Evolutionary conservation across 352 stramenopile species (phyloP), one percentile per base, ranked within the genome.

Genomic region (Globisporangium paroecandrum): DNA sequence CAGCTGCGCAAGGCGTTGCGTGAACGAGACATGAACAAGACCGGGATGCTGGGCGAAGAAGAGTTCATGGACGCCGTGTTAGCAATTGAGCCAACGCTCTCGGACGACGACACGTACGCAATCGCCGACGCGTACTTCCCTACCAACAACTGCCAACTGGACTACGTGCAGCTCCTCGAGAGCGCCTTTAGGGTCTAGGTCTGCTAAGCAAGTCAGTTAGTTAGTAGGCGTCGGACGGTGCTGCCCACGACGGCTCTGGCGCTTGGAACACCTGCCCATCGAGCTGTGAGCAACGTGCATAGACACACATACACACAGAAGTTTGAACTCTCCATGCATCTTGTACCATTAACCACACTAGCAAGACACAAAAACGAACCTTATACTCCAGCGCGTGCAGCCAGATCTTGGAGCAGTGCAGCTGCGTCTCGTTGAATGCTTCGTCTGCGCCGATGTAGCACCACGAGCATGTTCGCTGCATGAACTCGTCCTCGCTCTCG

Each of bases 321-420:
- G 76, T 62, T 12, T 54, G 59, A 27, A 7, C 15, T 61, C 18
- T 34, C 24, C 15, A 49, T 24, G 8, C 10, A 27, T 49, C 22
- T 36, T 34, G 51, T 47, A 47, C 15, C 29, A 58, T 51, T 56
- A 66, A 55, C 5, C 55, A 32, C 7, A 10, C 10, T 32, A 49
- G 4, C 27, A 58, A 64, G 20, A n/a, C 24, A 72, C 32, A 10
- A 32, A 13, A 24, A 38, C 69, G 13, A 78, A 94, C 87, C 87
- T 94, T 86, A 82, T 96, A 96, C 68, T 94, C 79, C 54, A 95
- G 72, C 15, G 89, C 89, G 60, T 95, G 89, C 24, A 96, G 79
- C 87, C 89, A 96, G 54, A 96, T 95, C 55, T 89, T 84, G 7
- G 83, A 84, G 65, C 87, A 95, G 73, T 96, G 87, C 18, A 93